These are phyloP conservation scores for Cerrena zonata DNA, from an alignment of 1,284 basidiomycete species.

Conservation along the genomic window DNA sequence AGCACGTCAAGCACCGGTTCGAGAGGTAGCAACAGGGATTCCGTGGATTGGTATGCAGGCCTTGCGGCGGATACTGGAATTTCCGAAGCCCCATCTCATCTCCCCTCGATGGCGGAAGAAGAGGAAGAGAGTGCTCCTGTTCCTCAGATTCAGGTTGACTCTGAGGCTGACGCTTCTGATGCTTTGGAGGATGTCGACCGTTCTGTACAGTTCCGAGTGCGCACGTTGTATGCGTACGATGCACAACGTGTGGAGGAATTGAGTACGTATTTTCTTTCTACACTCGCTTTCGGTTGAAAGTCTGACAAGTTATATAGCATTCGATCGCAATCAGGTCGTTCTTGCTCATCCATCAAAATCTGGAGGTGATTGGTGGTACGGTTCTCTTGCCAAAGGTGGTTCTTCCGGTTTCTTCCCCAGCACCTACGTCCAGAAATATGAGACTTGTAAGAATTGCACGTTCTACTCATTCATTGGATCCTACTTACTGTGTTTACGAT, in stretches of 20 bases:
- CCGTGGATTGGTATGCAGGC: constrained; percentile 87
- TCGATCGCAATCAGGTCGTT: constrained; percentile 78
- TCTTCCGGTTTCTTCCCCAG: constrained; percentile 87
- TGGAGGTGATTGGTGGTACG: constrained; percentile 91
- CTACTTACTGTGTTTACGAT: constrained; percentile 9
- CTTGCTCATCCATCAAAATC: constrained; percentile 80
- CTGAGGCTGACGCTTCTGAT: constrained; percentile 45
- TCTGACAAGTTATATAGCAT: constrained; percentile 44
- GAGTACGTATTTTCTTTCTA: constrained; percentile 41
- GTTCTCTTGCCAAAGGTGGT: constrained; percentile 61
- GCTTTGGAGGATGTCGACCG: constrained; percentile 77
- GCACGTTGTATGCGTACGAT: constrained; percentile 78
- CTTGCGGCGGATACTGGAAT: constrained; percentile 70
- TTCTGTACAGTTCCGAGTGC: constrained; percentile 65
- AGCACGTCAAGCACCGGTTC: constrained; percentile 21
- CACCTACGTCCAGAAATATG: constrained; percentile 75
- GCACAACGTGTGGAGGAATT: constrained; percentile 85
- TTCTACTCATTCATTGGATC: constrained; percentile 15
- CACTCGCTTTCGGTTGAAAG: background rate
- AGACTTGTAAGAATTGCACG: constrained; percentile 47
- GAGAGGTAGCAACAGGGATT: constrained; percentile 58
- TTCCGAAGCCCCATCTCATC: constrained; percentile 27
- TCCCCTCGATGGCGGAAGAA: constrained; percentile 57
- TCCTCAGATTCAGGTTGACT: constrained; percentile 56
- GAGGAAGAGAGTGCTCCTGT: constrained; percentile 25